Base-by-base conservation (phyloP, 2,329 filamentous ascomycete species). In the Scortechinia acanthostroma region DNA sequence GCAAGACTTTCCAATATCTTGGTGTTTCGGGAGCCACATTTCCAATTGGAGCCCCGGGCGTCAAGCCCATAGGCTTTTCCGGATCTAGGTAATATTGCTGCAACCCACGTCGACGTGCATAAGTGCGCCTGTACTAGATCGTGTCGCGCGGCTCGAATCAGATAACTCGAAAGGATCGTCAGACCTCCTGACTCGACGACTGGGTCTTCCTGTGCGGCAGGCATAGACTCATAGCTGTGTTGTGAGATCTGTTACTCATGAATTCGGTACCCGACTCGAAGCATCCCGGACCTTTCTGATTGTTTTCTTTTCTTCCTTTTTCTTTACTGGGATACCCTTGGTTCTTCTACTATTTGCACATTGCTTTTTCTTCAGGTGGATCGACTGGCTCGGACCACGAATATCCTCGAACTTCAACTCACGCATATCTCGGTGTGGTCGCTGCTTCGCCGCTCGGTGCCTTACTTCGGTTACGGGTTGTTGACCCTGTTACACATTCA, bases 91-190 rank as follows among this genome's bases (percentile, higher is more conserved):
- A n/a, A n/a, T n/a, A n/a, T n/a, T n/a, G 25, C n/a, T 30, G 25
- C 10, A 30, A 10, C 25, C 35, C 35, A 10, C 35, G 35, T 40
- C 35, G 35, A 40, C 35, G 35, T 40, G 35, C 35, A 40, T 10
- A 19, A 40, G 35, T 19, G 10, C 35, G 35, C n/a, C n/a, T n/a
- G n/a, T n/a, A 30, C 25, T n/a, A n/a, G n/a, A 10, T 10, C 10
- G 10, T n/a, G 25, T 30, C 10, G 25, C 25, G 10, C 25, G n/a
- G 25, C 10, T 30, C n/a, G 10, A 10, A 30, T 30, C 25, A 30
- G 10, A 10, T 10, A 10, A 30, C n/a, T 30, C 10, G 10, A n/a
- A 30, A 10, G 10, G 25, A n/a, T n/a, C 25, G 10, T n/a, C 25
- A n/a, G 25, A 30, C 25, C n/a, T 30, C 10, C 10, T 30, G 10